Evolutionary conservation across 306 rosid species (phyloP).

Genomic region (Vicia sativa): DNA sequence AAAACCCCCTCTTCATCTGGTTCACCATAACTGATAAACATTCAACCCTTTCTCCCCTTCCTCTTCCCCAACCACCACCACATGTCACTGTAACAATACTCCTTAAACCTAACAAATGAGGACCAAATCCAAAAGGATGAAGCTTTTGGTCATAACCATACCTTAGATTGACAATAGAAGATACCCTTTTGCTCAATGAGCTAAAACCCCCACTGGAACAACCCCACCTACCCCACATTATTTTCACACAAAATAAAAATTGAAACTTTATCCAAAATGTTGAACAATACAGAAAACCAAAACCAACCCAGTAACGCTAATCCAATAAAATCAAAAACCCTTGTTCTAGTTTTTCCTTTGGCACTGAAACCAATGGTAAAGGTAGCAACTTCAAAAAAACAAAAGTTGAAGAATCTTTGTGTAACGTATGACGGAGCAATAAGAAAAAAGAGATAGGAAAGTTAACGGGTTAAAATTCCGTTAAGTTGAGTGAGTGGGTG

Average conservation of each 20-base stretch:
- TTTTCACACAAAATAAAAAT: slow-evolving; percentile 18
- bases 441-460: not conserved
- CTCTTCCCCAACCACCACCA: slow-evolving; percentile 32
- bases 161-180: slow-evolving; percentile 29
- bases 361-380: slow-evolving; percentile 15
- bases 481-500: not conserved
- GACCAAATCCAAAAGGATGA: slow-evolving; percentile 21
- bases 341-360: not conserved
- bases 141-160: slow-evolving; percentile 37
- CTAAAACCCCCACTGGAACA: slow-evolving; percentile 30
- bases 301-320: not conserved
- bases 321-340: not conserved
- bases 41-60: too few species aligned
- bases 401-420: not conserved
- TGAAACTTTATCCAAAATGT: slow-evolving; percentile 6
- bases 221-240: slow-evolving; percentile 56
- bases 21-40: slow-evolving; percentile 36
- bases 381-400: not conserved
- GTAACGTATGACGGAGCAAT: not conserved
- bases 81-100: slow-evolving; percentile 29
- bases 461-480: slow-evolving; percentile 28
- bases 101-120: slow-evolving; percentile 40
- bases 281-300: slow-evolving; percentile 14
- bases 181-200: slow-evolving; percentile 38
- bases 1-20: slow-evolving; percentile 42